A percentile compares a stretch with the other conserved stretches of the same genome.
phyloP scores from a whole-genome alignment of 192 early-diverging fungal species.

The Helicostylum pulchrum region DNA sequence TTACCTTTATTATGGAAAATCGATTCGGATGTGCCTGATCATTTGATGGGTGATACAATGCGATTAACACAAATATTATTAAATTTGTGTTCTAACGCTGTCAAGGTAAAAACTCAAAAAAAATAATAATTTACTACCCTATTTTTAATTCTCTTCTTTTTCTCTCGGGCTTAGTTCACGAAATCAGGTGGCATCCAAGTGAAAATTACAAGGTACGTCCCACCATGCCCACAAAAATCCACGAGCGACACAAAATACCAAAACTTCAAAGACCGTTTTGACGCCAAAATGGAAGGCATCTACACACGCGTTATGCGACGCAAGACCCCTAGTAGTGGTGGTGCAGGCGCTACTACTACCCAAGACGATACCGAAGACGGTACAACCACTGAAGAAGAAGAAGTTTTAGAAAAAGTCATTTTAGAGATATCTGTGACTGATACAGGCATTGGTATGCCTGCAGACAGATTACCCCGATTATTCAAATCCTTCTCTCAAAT shows the following conservation, averaged over 20 bases:
- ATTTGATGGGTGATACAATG: constrained; percentile 52
- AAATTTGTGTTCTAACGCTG: constrained; percentile 53
- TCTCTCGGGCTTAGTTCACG: constrained; percentile 28
- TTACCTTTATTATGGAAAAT: constrained; percentile 51
- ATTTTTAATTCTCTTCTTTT: neutral
- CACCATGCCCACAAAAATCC: constrained; percentile 1
- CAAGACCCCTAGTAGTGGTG: constrained; percentile 11
- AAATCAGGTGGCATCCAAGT: constrained; percentile 34
- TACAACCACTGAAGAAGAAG: constrained; percentile 7
- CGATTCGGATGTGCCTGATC: constrained; percentile 47
- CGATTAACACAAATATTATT: constrained; percentile 49
- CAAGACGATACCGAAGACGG: constrained; percentile 4
- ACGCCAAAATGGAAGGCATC: constrained; percentile 35
- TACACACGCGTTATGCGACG: constrained; percentile 23
- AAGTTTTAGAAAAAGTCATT: constrained; percentile 18
- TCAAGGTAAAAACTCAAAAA: constrained; percentile 44
- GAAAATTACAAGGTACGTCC: constrained; percentile 27
- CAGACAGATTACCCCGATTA: constrained; percentile 49
- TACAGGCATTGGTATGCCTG: constrained; percentile 63
- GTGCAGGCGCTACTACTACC: constrained; percentile 15
- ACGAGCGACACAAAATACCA: neutral
- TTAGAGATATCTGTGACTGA: constrained; percentile 49
- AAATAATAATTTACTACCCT: neutral
- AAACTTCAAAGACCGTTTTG: constrained; percentile 33
- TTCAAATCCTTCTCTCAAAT: constrained; percentile 67